Base-by-base conservation (phyloP, 495 filamentous ascomycete species). In the Lineolata rhizophorae region DNA sequence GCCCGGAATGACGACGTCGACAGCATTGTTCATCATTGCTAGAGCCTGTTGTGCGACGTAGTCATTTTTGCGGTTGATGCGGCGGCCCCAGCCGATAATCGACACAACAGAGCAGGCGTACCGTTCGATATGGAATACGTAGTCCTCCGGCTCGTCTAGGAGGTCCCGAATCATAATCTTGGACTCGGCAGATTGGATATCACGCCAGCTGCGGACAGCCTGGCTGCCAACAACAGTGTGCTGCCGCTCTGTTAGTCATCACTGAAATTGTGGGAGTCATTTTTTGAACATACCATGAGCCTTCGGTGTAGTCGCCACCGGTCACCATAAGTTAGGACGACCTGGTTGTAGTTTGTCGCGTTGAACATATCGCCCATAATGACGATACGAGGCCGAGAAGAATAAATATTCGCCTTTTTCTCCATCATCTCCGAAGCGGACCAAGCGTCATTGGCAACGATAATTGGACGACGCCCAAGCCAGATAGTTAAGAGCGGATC, bases 371-470 rank as follows among this genome's bases (percentile, higher is more conserved):
- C n/a, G n/a, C n/a, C n/a, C n/a, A n/a, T n/a, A n/a, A 70, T 63
- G 2, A 67, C 35, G 47, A 50, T 50, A 0, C 45, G 34, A 4
- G 49, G 49, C 2, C 49, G 50, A 1, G 64, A 68, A 2, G 57
- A 51, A 42, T 68, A 70, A 30, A 67, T 61, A 1, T 54, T 56
- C 0, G 65, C 64, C 30, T 60, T 57, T 43, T 67, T 67, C 29
- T 70, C 65, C 21, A 70, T 53, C 9, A 53, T 30, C 24, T 50
- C 47, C 3, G 60, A 61, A 0, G 69, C 67, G 10, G 54, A 40
- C 67, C 66, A 70, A 0, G 65, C 67, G 39, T 74, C 67, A 43
- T 70, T 70, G 35, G 70, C 63, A 65, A 65, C 70, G 9, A 72
- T 52, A 0, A 64, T 70, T 8, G 22, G 22, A 25, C 12, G 12